A percentile compares a stretch with the other conserved stretches of the same genome.
These are phyloP conservation scores for Lepidium aucheri DNA, from an alignment of 345 rosid species.

Conservation along the genomic window DNA sequence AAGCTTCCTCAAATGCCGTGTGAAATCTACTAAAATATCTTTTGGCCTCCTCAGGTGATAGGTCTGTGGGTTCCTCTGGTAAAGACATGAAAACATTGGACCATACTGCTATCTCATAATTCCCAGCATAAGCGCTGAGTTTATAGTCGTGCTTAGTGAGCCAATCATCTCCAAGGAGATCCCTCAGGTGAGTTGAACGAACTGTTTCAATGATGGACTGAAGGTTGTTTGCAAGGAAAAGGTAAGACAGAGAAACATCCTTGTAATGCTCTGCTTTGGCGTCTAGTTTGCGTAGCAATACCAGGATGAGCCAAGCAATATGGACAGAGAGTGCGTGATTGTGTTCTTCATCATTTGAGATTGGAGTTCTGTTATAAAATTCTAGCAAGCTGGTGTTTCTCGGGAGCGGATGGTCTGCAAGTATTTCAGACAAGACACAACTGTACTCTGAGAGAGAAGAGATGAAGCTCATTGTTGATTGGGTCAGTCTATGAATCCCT, in stretches of 20 bases:
- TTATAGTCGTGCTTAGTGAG: conserved; percentile 40
- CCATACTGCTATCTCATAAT: conserved; percentile 70
- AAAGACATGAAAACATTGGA: conserved; percentile 43
- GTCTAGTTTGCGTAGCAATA: conserved; percentile 75
- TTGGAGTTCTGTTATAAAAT: conserved; percentile 37
- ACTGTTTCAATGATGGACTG: conserved; percentile 51
- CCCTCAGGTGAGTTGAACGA: conserved; percentile 34
- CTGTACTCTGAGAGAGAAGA: conserved; percentile 52
- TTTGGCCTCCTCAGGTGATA: conserved; percentile 37
- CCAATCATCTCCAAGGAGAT: conserved; percentile 77
- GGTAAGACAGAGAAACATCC: conserved; percentile 60
- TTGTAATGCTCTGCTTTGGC: conserved; percentile 56
- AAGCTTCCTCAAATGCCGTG: conserved; percentile 63
- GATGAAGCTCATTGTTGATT: conserved; percentile 58
- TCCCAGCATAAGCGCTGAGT: conserved; percentile 44
- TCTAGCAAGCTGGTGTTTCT: conserved; percentile 38
- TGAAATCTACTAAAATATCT: conserved; percentile 51
- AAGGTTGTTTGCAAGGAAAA: conserved; percentile 83
- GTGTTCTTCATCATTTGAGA: conserved; percentile 20
- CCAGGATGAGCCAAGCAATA: conserved; percentile 64
- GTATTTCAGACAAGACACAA: conserved; percentile 42
- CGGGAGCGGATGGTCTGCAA: conserved; percentile 42
- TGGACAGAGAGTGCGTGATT: conserved; percentile 35
- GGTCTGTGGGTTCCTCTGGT: conserved; percentile 33
- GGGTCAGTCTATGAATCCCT: conserved; percentile 64